Conservation (phyloP, 805 yeast genomes). For the Candida railenensis region DNA sequence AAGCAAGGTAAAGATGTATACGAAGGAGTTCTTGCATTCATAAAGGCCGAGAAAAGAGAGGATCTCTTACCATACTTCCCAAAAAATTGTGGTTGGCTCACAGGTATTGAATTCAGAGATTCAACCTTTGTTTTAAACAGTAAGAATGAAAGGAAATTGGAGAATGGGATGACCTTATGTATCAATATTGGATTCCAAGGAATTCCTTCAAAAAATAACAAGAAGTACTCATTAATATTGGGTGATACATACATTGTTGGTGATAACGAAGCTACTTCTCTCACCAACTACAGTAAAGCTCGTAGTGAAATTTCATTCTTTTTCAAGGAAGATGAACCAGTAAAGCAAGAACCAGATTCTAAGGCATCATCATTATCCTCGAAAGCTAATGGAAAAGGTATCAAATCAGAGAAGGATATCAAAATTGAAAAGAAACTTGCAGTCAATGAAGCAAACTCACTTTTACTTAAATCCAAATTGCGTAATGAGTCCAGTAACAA, state of each 20-base stretch:
- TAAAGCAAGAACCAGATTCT: conserved; percentile 13
- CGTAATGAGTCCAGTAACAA: conserved; percentile 73
- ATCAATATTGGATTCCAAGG: conserved; percentile 76
- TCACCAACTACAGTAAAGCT: conserved; percentile 73
- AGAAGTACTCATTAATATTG: conserved; percentile 68
- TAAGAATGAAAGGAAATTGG: conserved; percentile 66
- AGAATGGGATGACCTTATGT: conserved; percentile 72
- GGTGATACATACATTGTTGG: conserved; percentile 80
- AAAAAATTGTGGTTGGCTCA: conserved; percentile 82
- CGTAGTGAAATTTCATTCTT: conserved; percentile 79
- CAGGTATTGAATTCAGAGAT: conserved; percentile 89
- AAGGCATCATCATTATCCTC: conserved; percentile 23
- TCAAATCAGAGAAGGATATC: conserved; percentile 40
- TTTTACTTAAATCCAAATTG: conserved; percentile 69
- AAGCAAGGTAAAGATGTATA: conserved; percentile 65
- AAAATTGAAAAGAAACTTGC: conserved; percentile 29
- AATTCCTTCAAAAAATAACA: conserved; percentile 48
- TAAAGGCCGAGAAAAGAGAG: conserved; percentile 57
- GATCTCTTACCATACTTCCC: conserved; percentile 64
- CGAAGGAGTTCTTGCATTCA: conserved; percentile 56
- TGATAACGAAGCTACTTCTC: conserved; percentile 51
- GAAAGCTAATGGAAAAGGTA: background rate
- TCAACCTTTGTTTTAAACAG: conserved; percentile 68
- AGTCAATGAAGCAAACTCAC: conserved; percentile 42
- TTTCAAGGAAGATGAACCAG: conserved; percentile 67